Conservation (phyloP, 23 red algal genomes). For the Gracilaria caudata region DNA sequence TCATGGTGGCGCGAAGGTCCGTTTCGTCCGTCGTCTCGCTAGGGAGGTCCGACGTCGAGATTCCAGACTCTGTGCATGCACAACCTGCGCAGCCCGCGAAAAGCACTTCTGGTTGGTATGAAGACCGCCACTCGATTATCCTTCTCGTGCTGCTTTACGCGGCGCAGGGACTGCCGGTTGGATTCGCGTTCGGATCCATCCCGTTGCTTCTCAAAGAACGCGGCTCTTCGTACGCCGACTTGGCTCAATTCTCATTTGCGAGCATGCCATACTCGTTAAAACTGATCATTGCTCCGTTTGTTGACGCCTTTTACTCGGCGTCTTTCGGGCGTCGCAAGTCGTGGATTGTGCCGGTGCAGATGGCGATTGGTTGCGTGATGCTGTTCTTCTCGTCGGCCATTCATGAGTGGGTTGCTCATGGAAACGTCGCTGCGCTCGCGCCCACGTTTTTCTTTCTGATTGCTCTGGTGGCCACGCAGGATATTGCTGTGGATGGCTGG, state of each 20-base stretch:
- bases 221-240: conserved; percentile 64
- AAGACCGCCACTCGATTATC: conserved; percentile 47
- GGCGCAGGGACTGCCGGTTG: conserved; percentile 91
- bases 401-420: conserved; percentile 59
- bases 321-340: conserved; percentile 80
- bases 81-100: neutral
- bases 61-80: neutral
- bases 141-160: conserved; percentile 79
- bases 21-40: neutral
- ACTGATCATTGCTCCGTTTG: conserved; percentile 88
- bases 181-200: conserved; percentile 81
- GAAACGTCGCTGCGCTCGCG: conserved; percentile 66
- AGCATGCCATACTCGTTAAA: conserved; percentile 93
- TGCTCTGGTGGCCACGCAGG: conserved; percentile 85
- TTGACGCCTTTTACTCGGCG: conserved; percentile 79
- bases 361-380: conserved; percentile 68
- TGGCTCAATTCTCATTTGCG: conserved; percentile 90
- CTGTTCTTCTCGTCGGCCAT: conserved; percentile 48
- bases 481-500: conserved; percentile 99
- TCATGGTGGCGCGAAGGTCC: neutral
- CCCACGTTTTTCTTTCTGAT: conserved; percentile 77
- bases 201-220: conserved; percentile 89
- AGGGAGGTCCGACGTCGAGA: neutral
- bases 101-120: conserved; percentile 40
- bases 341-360: conserved; percentile 92